Percentiles rank a stretch among this genome's conserved stretches.
These are phyloP conservation scores for Corylus heterophylla DNA, from an alignment of 306 rosid species.

Conservation along the genomic window DNA sequence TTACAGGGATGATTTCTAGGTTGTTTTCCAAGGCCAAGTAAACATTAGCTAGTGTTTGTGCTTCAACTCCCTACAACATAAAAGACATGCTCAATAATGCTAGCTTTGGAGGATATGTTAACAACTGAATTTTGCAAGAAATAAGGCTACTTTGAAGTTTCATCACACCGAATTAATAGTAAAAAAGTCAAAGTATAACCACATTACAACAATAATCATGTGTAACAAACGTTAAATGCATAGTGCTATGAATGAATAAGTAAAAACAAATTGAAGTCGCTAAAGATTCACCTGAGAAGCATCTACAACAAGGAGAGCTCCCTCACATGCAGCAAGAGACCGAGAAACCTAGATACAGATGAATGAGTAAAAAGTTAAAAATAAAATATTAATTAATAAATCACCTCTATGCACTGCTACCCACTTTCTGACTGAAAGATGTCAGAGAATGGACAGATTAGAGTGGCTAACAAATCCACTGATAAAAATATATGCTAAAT, in stretches of 20 bases:
- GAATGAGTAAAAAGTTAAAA: slow-evolving; percentile 22
- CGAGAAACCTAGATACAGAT: slow-evolving; percentile 69
- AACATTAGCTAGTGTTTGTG: slow-evolving; percentile 93
- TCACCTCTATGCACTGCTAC: background rate
- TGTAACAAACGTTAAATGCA: background rate
- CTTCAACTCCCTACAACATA: slow-evolving; percentile 80
- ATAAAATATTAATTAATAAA: background rate
- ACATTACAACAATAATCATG: background rate
- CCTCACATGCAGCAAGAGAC: slow-evolving; percentile 96
- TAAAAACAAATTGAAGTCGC: slow-evolving; percentile 5
- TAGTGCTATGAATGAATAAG: slow-evolving; percentile 4
- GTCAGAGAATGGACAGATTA: background rate
- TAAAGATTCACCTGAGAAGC: slow-evolving; percentile 77
- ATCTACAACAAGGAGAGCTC: slow-evolving; percentile 92
- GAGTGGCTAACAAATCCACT: background rate
- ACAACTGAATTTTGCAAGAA: background rate
- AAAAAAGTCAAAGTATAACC: background rate
- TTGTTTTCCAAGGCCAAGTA: slow-evolving; percentile 87
- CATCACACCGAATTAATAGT: background rate
- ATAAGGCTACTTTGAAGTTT: background rate
- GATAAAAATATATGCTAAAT: background rate
- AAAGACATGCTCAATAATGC: slow-evolving; percentile 14
- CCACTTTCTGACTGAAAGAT: background rate
- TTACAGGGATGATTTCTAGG: slow-evolving; percentile 84
- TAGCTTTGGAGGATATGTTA: slow-evolving; percentile 10